phyloP scores from a whole-genome alignment of 768 basidiomycete genomes.

The Lactarius trivialis region DNA sequence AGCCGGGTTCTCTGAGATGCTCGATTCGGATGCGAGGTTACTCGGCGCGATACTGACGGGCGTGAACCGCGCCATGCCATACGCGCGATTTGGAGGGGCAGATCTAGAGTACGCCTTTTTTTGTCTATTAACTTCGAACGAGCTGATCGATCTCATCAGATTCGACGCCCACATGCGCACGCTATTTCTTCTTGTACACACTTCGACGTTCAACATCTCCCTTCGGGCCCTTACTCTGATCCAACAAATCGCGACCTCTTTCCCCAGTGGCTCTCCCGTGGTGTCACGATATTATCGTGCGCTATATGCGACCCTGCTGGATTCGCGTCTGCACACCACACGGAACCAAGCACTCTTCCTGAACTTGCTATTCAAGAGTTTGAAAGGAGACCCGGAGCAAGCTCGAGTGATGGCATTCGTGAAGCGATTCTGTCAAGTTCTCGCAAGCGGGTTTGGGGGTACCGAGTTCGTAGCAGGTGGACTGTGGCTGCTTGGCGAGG shows the following conservation, averaged over 20 bases:
- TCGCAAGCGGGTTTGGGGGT: slow-evolving; percentile 59
- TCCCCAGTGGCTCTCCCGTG: neutral
- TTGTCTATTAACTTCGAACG: neutral
- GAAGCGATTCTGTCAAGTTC: slow-evolving; percentile 74
- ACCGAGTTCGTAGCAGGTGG: slow-evolving; percentile 88
- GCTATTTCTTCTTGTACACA: slow-evolving; percentile 30
- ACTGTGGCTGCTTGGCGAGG: slow-evolving; percentile 84
- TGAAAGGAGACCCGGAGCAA: slow-evolving; percentile 58
- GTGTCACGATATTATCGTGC: slow-evolving; percentile 48
- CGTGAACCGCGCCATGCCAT: slow-evolving; percentile 91
- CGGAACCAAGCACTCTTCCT: slow-evolving; percentile 97
- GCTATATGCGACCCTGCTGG: slow-evolving; percentile 84
- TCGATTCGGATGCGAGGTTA: slow-evolving; percentile 73
- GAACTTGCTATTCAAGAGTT: slow-evolving; percentile 84
- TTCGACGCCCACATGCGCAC: slow-evolving; percentile 29
- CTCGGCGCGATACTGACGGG: slow-evolving; percentile 90
- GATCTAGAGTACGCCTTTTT: slow-evolving; percentile 48
- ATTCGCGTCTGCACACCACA: slow-evolving; percentile 69
- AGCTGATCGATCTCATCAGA: neutral
- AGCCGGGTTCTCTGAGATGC: slow-evolving; percentile 65
- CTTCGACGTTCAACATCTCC: neutral
- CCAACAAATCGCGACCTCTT: neutral
- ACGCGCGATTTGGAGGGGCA: slow-evolving; percentile 71
- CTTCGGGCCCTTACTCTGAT: neutral
- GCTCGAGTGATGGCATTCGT: slow-evolving; percentile 76